Evolutionary conservation across 148 eudicot genomes (phyloP), one percentile per base, ranked within the genome.

Genomic region (Fagopyrum homotropicum): DNA sequence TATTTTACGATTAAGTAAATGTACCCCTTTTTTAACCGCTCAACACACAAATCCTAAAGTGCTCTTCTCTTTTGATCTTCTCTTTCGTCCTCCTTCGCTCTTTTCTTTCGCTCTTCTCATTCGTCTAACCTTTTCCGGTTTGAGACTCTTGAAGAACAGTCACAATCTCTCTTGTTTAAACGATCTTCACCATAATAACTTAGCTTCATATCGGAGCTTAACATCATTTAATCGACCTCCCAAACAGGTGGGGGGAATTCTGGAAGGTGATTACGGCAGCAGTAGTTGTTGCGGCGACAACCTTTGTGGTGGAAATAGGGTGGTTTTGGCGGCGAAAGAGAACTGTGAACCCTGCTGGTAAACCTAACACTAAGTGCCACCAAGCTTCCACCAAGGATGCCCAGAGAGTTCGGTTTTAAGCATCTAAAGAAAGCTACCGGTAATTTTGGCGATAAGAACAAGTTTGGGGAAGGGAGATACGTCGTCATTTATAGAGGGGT

Each of bases 391-490:
- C 98, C 98, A 8, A 96, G 95, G 50, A 88, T 66, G 17, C 95
- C 97, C 0, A 80, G 87, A 70, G 97, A 94, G 82, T 91, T 82
- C 15, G 71, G 77, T 9, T 91, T 85, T 16, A 86, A 61, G 79
- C 97, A 86, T 2, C 57, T 94, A 85, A 86, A 75, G 68, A 89
- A 79, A 56, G 97, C 98, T 6, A 93, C 98, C 0, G 77, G 70
- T 50, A 82, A 84, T 26, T 91, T 93, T 40, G 91, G 91, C 4
- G 90, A 85, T 51, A 87, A 81, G 83, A 80, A 81, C 60, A 88
- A 83, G 79, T 78, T 91, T 5, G 98, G 98, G 4, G 83, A 88
- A 76, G 98, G 98, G 2, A 97, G 90, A 0, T 91, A 72, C 54
- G 98, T 93, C 3, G 88, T 86, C 3, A 97, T 93, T 0, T 93